Evolutionary conservation across 148 eudicot species (phyloP).

Genomic region (Vaccinium myrtillus): DNA sequence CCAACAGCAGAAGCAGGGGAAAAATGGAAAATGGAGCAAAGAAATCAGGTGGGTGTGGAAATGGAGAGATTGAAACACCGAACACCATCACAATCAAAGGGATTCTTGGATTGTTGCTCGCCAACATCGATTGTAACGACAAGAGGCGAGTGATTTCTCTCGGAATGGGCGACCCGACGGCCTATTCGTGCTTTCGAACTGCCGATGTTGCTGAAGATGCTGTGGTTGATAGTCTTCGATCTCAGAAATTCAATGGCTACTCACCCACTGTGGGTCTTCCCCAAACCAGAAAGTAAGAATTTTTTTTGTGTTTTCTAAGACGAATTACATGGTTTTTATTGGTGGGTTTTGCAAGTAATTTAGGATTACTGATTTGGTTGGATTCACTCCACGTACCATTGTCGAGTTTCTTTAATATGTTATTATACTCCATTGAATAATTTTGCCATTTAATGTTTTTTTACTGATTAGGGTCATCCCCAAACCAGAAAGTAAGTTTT

Average conservation of each 20-base stretch:
- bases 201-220: constrained; percentile 46
- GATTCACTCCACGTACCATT: too few relatives aligned
- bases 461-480: constrained; percentile 34
- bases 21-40: constrained; percentile 16
- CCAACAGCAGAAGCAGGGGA: background rate
- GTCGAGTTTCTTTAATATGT: too few relatives aligned
- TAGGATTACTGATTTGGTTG: background rate
- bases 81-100: constrained; percentile 72
- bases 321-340: background rate
- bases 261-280: constrained; percentile 90
- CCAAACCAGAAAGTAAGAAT: constrained; percentile 64
- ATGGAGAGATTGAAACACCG: constrained; percentile 28
- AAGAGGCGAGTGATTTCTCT: constrained; percentile 51
- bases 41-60: background rate
- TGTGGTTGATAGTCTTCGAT: constrained; percentile 46
- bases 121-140: constrained; percentile 40
- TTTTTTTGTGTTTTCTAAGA: background rate
- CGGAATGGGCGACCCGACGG: constrained; percentile 93
- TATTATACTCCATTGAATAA: too few relatives aligned
- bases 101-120: constrained; percentile 64
- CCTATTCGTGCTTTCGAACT: constrained; percentile 68
- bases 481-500: constrained; percentile 63
- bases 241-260: constrained; percentile 76
- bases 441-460: too few relatives aligned
- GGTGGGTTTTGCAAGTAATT: background rate